Evolutionary conservation across 164 flowering plant species (phyloP), one percentile per base, ranked within the genome.

Genomic region (Macadamia integrifolia): DNA sequence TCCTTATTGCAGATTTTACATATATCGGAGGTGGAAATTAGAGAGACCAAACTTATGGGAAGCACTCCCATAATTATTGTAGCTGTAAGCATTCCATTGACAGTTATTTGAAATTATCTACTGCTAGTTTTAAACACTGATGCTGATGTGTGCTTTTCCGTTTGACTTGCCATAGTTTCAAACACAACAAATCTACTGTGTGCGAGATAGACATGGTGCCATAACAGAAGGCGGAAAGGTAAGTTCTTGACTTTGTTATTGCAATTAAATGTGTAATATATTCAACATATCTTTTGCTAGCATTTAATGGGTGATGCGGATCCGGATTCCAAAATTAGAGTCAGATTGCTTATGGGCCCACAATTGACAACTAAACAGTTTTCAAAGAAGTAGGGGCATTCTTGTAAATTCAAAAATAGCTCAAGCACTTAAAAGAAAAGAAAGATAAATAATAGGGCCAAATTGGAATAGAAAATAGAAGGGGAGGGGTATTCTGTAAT

Each of bases 191-290:
- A 80, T 95, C 35, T 77, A 87, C 69, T 95, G 99, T 64, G 79
- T 89, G 49, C 89, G 95, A n/a, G 94, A 92, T 76, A 82, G 71
- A 71, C 70, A 82, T 35, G 97, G 99, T 50, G 28, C 79, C 32
- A 78, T 95, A 57, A 86, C 77, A 56, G 98, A 95, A 77, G 99
- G 99, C 6, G 91, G 99, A 62, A 72, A 84, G 94, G 99, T 92
- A 77, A 74, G 50, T 58, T 14, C 18, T 53, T 46, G 9, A 55
- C 40, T 7, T 44, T 1, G 1, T 42, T 62, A 29, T 62, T 42
- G 10, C 12, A 1, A 23, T 23, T 1, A 18, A 44, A 35, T 35
- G 40, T 35, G 40, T 35, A 35, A 35, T 35, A 2, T 35, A 35
- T 35, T 35, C 40, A 35, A 5, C 40, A 35, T 35, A 5, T 5